Percentiles rank a stretch among this genome's conserved stretches.
Conservation (phyloP, 768 basidiomycete species). For the Pleurotus ostreatus region DNA sequence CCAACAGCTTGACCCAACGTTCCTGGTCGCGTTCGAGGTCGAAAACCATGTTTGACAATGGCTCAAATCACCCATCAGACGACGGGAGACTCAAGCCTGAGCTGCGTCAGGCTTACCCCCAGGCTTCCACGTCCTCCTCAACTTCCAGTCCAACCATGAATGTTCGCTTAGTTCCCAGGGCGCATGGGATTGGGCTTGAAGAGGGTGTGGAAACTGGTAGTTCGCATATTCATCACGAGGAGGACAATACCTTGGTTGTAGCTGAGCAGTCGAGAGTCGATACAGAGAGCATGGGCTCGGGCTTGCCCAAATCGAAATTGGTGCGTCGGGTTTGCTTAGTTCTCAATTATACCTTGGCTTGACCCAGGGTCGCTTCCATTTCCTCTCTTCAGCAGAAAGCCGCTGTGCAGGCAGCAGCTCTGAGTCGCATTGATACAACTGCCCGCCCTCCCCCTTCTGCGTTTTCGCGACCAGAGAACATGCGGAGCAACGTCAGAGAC, state of each 20-base stretch:
- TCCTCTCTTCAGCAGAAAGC: constrained; percentile 28
- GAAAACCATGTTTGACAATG: constrained; percentile 37
- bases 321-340: constrained; percentile 23
- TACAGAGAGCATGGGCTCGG: not conserved
- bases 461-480: constrained; percentile 45
- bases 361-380: not conserved
- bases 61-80: not conserved
- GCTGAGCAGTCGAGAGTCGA: not conserved
- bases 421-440: constrained; percentile 12
- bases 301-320: constrained; percentile 27
- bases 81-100: constrained; percentile 1
- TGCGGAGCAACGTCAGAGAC: constrained; percentile 30
- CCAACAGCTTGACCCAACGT: constrained; percentile 47
- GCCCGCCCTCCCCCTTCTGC: constrained; percentile 37
- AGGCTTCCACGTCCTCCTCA: not conserved
- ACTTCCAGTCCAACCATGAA: constrained; percentile 6
- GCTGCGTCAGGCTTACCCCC: not conserved
- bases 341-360: not conserved
- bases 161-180: not conserved
- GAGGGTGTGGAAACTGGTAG: constrained; percentile 2
- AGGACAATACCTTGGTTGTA: constrained; percentile 6
- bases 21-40: constrained; percentile 53
- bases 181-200: not conserved
- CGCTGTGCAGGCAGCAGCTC: constrained; percentile 22
- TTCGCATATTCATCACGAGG: constrained; percentile 6